Base-by-base conservation (phyloP, 108 stramenopile species). In the Skeletonema marinoi region DNA sequence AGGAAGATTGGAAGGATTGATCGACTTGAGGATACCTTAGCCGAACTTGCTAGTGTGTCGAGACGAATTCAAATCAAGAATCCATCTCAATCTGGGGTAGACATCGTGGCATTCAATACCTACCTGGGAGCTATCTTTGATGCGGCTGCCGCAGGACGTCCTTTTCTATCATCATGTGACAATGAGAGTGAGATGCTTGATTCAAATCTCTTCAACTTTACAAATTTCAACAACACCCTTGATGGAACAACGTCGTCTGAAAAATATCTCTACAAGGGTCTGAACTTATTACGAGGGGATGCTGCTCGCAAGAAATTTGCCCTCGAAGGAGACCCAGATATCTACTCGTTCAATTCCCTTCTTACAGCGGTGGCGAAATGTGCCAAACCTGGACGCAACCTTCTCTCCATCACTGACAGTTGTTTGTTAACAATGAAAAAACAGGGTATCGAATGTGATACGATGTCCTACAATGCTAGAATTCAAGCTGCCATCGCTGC, bases 81-180 rank as follows among this genome's bases (percentile, higher is more conserved):
- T 19, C 54, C 54, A 29, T 25, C 54, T 25, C 19, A 73, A 16
- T 62, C 17, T 32, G 66, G 70, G 4, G 32, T 88, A 29, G 77
- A 78, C 63, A 50, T 86, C 35, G 73, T 87, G n/a, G 87, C 89
- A 10, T 88, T 89, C 62, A 94, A 94, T 65, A 74, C 88, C 1
- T 94, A 89, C 58, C n/a, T 94, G 62, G 87, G 88, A 12, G 63
- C 88, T 3, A 62, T 94, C 12, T 91, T 90, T 68, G 88, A 90
- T 70, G 65, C 78, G 39, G 84, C 77, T 25, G 82, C 79, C 0
- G 64, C 68, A 32, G 70, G 50, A 13, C 30, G 65, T 33, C 81
- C 74, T 11, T 82, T 71, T 65, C 17, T 30, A 6, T 66, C 70
- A 3, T 58, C 60, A 1, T 25, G 6, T 30, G 46, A 32, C 6